These are phyloP conservation scores for Rubia yunnanensis DNA, from an alignment of 257 asterid species.

Conservation along the genomic window DNA sequence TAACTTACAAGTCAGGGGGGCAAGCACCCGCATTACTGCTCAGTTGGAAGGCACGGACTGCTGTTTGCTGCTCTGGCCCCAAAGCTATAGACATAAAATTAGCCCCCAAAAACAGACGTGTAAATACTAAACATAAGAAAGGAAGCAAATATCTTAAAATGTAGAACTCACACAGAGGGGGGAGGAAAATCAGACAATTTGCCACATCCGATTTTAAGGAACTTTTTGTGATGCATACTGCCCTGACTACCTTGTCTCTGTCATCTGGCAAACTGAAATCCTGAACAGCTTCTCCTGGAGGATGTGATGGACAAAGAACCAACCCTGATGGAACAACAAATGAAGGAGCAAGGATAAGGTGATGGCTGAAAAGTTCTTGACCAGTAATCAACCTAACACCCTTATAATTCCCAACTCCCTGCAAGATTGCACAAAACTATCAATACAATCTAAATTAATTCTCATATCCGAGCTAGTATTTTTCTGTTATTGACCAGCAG, in stretches of 20 bases:
- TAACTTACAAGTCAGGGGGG: constrained; percentile 76
- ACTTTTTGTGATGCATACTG: constrained; percentile 60
- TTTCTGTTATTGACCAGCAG: not conserved
- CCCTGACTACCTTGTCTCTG: constrained; percentile 59
- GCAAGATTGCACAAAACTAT: constrained; percentile 22
- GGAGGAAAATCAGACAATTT: constrained; percentile 65
- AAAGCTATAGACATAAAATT: constrained; percentile 39
- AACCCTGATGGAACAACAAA: constrained; percentile 31
- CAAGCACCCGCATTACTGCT: constrained; percentile 66
- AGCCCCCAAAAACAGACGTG: constrained; percentile 9
- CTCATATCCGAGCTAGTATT: not conserved
- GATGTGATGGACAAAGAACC: constrained; percentile 27
- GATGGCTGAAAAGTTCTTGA: constrained; percentile 76
- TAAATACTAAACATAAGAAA: constrained; percentile 6
- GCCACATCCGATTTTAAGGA: constrained; percentile 50
- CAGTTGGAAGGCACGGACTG: constrained; percentile 70
- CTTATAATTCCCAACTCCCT: constrained; percentile 50
- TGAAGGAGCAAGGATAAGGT: constrained; percentile 69
- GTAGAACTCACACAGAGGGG: constrained; percentile 58
- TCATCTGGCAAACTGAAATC: constrained; percentile 25
- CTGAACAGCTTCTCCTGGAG: constrained; percentile 12
- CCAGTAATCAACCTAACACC: constrained; percentile 85
- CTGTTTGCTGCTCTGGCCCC: constrained; percentile 54
- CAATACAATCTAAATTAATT: constrained; percentile 9
- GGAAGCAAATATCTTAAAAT: constrained; percentile 4